Percentiles rank a stretch among this genome's conserved stretches.
These are phyloP conservation scores for Fomitopsis betulina DNA, from an alignment of 1,284 basidiomycete genomes.

Conservation along the genomic window DNA sequence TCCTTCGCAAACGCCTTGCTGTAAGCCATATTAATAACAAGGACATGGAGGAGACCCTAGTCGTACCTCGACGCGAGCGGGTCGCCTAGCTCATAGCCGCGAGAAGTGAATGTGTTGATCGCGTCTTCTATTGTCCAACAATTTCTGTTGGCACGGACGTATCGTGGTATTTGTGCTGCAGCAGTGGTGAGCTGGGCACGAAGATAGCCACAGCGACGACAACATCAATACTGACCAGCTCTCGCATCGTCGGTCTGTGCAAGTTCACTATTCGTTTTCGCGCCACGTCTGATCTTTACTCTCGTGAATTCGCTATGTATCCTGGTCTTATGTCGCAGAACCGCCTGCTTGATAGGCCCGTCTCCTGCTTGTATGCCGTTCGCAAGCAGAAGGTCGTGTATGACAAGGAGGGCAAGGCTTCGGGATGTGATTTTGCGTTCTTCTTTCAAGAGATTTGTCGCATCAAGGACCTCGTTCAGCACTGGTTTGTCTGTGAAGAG, in stretches of 20 bases:
- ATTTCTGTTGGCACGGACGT: constrained; percentile 81
- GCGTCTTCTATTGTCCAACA: constrained; percentile 63
- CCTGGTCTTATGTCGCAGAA: constrained; percentile 84
- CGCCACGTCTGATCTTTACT: constrained; percentile 78
- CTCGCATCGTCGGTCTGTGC: constrained; percentile 55
- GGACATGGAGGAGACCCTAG: not conserved
- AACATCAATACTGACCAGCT: constrained; percentile 43
- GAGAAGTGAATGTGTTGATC: constrained; percentile 43
- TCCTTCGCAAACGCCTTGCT: constrained; percentile 69
- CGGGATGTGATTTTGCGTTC: constrained; percentile 73
- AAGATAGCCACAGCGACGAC: not conserved
- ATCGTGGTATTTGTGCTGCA: constrained; percentile 72
- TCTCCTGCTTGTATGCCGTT: constrained; percentile 84
- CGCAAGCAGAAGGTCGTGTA: constrained; percentile 83
- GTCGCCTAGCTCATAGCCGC: constrained; percentile 49
- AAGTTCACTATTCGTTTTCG: constrained; percentile 60
- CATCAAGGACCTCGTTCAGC: constrained; percentile 60
- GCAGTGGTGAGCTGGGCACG: constrained; percentile 6
- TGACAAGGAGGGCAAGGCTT: constrained; percentile 76
- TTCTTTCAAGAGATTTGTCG: constrained; percentile 61
- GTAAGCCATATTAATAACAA: not conserved
- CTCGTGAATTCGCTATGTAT: constrained; percentile 81
- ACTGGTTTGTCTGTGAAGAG: constrained; percentile 58
- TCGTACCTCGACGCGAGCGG: constrained; percentile 50
- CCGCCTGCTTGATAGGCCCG: constrained; percentile 80